Evolutionary conservation across 345 rosid genomes (phyloP), one percentile per base, ranked within the genome.

Genomic region (Raphanus sativus): DNA sequence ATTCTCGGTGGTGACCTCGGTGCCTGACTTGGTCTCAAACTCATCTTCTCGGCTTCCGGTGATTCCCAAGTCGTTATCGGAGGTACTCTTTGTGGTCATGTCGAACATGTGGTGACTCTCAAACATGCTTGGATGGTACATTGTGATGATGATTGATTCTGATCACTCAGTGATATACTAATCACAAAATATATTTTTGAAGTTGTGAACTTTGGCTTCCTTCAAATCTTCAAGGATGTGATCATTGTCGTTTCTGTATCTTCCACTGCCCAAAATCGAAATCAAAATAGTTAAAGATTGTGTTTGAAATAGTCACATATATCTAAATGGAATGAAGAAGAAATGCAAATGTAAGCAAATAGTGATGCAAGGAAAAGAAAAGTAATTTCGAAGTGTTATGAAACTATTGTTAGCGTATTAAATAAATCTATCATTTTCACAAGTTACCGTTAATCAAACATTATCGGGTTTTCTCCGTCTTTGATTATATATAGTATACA

Each of bases 101-200:
- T 91, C 99, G 65, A 91, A 86, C 86, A 91, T 71, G 71, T 76
- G 87, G 77, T 84, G 93, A 65, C 81, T 84, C 73, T 95, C 99
- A 26, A 89, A 91, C 89, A 91, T 83, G 81, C 82, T 85, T 77
- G 97, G 83, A 64, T 91, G 93, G 69, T 89, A 92, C 98, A 92
- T 92, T 69, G 15, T 75, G 72, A 69, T 69, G 62, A 40, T 63
- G 67, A 38, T 60, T 42, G 33, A 24, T 8, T 32, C 0, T 68
- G 36, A 2, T 32, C 21, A 42, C 4, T 63, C 70, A 63, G 16
- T 38, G 3, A 8, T 29, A 64, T 24, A 64, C 4, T 29, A 5
- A 63, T 56, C n/a, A 55, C 29, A n/a, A 28, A 34, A 52, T 54
- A 13, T 7, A 21, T 17, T 10, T 10, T 52, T 15, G n/a, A 15